phyloP scores from a whole-genome alignment of 352 stramenopile species.

The Phytophthora europaea region DNA sequence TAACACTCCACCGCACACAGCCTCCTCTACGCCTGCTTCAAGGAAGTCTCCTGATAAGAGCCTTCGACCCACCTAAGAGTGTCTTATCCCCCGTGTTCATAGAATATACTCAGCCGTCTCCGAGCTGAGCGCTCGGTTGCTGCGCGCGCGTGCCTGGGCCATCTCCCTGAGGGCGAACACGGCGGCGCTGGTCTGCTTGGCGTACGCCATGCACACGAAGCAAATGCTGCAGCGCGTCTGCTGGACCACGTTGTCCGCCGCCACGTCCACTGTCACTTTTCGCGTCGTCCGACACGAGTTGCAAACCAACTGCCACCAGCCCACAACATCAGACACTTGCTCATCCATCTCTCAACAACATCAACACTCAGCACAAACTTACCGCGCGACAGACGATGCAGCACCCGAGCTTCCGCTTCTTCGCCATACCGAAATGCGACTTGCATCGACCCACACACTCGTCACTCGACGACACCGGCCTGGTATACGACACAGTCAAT shows the following conservation, averaged over 20 bases:
- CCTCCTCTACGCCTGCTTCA: background rate
- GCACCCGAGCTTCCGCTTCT: conserved; percentile 39
- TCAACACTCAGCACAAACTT: background rate
- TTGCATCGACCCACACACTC: conserved; percentile 50
- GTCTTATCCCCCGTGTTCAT: conserved; percentile 12
- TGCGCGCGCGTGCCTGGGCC: conserved; percentile 28
- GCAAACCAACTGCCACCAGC: conserved; percentile 45
- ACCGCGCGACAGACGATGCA: conserved; percentile 57
- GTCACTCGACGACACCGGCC: conserved; percentile 25
- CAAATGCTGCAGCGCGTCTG: conserved; percentile 47
- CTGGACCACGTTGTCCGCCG: conserved; percentile 33
- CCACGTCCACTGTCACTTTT: conserved; percentile 49
- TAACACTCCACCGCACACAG: background rate
- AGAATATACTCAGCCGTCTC: conserved; percentile 37
- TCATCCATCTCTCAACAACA: background rate
- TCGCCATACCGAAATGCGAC: conserved; percentile 36
- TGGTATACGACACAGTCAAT: background rate
- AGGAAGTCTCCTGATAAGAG: background rate
- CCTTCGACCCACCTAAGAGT: background rate
- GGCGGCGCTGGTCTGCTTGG: conserved; percentile 40
- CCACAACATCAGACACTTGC: background rate
- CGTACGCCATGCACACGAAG: conserved; percentile 47
- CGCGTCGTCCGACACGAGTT: conserved; percentile 45
- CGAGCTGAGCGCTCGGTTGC: conserved; percentile 33
- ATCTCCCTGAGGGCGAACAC: conserved; percentile 47